phyloP scores from a whole-genome alignment of 805 yeast species.

The Ogataea neopini region DNA sequence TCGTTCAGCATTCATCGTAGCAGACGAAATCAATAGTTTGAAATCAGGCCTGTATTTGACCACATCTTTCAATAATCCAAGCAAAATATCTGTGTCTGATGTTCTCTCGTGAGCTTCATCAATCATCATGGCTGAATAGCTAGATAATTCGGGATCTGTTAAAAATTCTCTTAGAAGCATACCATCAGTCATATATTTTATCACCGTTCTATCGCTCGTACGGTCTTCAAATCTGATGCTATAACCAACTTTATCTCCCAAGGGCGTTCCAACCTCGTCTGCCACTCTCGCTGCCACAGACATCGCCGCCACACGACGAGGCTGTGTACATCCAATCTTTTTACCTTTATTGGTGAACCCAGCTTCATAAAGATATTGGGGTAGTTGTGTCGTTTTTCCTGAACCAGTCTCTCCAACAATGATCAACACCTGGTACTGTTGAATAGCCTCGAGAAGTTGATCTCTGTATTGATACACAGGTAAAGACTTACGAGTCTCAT shows the following conservation, averaged over 20 bases:
- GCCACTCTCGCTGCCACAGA: conserved; percentile 91
- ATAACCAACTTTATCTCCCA: conserved; percentile 92
- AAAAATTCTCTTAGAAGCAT: conserved; percentile 85
- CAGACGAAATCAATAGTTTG: conserved; percentile 82
- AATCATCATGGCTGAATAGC: conserved; percentile 82
- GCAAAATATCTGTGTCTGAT: conserved; percentile 78
- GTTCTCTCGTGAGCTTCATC: conserved; percentile 99
- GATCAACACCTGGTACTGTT: conserved; percentile 68
- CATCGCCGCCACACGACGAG: conserved; percentile 93
- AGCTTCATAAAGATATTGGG: conserved; percentile 82
- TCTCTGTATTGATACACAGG: conserved; percentile 73
- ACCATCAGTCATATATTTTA: conserved; percentile 96
- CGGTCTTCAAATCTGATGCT: conserved; percentile 84
- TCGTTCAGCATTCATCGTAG: conserved; percentile 88
- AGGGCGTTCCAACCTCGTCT: conserved; percentile 74
- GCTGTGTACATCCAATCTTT: conserved; percentile 86
- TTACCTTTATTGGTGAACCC: conserved; percentile 63
- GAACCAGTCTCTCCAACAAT: conserved; percentile 96
- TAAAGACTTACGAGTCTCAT: conserved; percentile 59
- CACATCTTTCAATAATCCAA: conserved; percentile 79
- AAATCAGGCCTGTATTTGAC: conserved; percentile 64
- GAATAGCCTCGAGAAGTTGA: conserved; percentile 59
- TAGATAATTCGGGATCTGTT: conserved; percentile 65
- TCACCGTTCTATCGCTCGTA: conserved; percentile 60
- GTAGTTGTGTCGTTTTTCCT: conserved; percentile 92